These are phyloP conservation scores for Tylopilus felleus DNA, from an alignment of 768 basidiomycete species.

Conservation along the genomic window DNA sequence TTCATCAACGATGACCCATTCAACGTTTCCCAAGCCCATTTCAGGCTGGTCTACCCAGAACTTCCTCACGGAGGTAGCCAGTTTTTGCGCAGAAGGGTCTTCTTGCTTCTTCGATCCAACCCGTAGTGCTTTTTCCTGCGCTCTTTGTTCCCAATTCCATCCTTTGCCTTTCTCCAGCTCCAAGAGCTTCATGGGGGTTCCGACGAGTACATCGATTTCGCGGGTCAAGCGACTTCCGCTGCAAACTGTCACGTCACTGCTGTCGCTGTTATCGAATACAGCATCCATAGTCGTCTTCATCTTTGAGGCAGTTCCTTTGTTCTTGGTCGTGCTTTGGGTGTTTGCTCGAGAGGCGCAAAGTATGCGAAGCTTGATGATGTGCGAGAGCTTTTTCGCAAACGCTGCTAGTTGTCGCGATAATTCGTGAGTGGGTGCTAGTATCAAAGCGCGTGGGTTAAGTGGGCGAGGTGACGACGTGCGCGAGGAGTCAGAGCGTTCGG, in stretches of 20 bases:
- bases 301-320: slow-evolving; percentile 44
- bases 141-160: slow-evolving; percentile 45
- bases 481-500: slow-evolving; percentile 12
- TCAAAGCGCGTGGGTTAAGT: slow-evolving; percentile 69
- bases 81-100: slow-evolving; percentile 17
- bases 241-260: slow-evolving; percentile 31
- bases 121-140: slow-evolving; percentile 22
- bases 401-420: slow-evolving; percentile 74
- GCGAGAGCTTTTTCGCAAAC: slow-evolving; percentile 72
- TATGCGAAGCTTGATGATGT: slow-evolving; percentile 74
- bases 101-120: slow-evolving; percentile 25
- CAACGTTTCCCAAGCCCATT: slow-evolving; percentile 64
- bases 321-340: slow-evolving; percentile 19
- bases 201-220: slow-evolving; percentile 56
- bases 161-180: slow-evolving; percentile 55
- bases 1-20: slow-evolving; percentile 91
- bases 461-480: slow-evolving; percentile 19
- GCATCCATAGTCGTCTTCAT: slow-evolving; percentile 34
- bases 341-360: slow-evolving; percentile 67
- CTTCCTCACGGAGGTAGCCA: slow-evolving; percentile 22
- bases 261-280: slow-evolving; percentile 19
- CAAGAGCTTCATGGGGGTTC: slow-evolving; percentile 61
- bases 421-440: slow-evolving; percentile 89
- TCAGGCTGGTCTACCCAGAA: slow-evolving; percentile 49
- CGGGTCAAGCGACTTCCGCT: slow-evolving; percentile 14